Conservation (phyloP, 2,329 filamentous ascomycete species). For the Tolypocladium tropicale region DNA sequence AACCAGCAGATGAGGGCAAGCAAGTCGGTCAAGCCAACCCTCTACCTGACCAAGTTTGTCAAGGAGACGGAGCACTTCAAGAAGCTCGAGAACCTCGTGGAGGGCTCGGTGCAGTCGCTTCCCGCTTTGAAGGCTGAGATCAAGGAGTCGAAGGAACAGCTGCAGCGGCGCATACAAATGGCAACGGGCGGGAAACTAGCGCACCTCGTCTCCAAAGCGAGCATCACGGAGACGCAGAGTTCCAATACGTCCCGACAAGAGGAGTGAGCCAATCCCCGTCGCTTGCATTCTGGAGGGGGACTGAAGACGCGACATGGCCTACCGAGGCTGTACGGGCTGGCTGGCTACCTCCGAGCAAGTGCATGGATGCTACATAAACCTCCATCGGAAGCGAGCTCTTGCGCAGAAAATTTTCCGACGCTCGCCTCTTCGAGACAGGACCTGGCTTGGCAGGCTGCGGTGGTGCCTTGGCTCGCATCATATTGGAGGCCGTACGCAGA, state of each 20-base stretch:
- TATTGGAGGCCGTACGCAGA: neutral
- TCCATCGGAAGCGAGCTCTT: neutral
- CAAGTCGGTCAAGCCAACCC: constrained; percentile 27
- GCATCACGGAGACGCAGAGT: constrained; percentile 2
- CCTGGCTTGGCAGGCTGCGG: neutral
- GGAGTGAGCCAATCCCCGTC: neutral
- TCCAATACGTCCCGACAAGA: neutral
- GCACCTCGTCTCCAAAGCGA: constrained; percentile 6
- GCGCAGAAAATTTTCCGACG: neutral
- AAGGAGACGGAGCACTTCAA: constrained; percentile 31
- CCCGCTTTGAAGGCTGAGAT: constrained; percentile 4
- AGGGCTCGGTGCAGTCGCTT: constrained; percentile 14
- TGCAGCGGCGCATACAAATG: neutral
- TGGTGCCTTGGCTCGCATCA: neutral
- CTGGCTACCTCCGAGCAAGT: neutral
- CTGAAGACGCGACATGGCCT: neutral
- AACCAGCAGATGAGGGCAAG: constrained; percentile 56
- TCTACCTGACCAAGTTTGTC: constrained; percentile 40
- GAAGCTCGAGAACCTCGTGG: constrained; percentile 25
- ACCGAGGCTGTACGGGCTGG: neutral
- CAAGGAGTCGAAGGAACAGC: constrained; percentile 5
- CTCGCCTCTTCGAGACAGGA: neutral
- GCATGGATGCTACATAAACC: neutral
- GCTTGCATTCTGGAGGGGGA: neutral
- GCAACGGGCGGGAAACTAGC: constrained; percentile 4